Evolutionary conservation across 1,284 basidiomycete species (phyloP).

Genomic region (Vanrija sp.): DNA sequence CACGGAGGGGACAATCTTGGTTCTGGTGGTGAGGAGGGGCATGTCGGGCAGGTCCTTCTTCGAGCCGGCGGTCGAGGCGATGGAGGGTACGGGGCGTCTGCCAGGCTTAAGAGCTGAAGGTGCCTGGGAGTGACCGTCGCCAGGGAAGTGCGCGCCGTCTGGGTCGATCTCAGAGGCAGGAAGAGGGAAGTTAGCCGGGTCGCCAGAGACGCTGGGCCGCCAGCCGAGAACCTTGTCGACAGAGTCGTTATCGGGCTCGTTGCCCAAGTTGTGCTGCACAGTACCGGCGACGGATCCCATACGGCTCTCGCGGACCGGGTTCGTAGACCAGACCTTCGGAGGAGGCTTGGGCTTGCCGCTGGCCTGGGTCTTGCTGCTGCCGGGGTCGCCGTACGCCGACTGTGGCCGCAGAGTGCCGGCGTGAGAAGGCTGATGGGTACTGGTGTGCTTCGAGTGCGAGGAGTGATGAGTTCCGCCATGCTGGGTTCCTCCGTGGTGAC

Average conservation of each 20-base stretch:
- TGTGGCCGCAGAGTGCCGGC: no score
- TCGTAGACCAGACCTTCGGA: conserved; percentile 31
- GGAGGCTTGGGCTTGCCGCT: neutral
- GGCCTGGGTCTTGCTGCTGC: no score
- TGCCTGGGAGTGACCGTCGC: neutral
- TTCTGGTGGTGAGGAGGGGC: no score
- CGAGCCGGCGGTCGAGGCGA: no score
- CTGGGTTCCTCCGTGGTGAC: no score
- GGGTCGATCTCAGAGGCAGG: neutral
- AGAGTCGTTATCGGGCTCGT: neutral
- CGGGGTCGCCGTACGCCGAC: no score
- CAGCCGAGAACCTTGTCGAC: neutral
- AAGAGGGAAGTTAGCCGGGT: neutral
- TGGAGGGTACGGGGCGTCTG: no score
- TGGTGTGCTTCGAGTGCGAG: no score
- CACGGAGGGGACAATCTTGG: neutral
- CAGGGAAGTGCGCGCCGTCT: neutral
- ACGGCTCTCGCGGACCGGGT: conserved; percentile 10
- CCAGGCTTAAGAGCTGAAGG: neutral
- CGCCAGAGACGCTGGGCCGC: neutral
- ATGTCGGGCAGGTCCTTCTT: no score
- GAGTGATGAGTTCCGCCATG: no score
- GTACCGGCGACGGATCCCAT: neutral
- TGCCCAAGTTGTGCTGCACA: neutral
- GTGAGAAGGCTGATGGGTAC: no score